Evolutionary conservation across 1,284 basidiomycete genomes (phyloP).

Genomic region (Schizopora paradoxa): DNA sequence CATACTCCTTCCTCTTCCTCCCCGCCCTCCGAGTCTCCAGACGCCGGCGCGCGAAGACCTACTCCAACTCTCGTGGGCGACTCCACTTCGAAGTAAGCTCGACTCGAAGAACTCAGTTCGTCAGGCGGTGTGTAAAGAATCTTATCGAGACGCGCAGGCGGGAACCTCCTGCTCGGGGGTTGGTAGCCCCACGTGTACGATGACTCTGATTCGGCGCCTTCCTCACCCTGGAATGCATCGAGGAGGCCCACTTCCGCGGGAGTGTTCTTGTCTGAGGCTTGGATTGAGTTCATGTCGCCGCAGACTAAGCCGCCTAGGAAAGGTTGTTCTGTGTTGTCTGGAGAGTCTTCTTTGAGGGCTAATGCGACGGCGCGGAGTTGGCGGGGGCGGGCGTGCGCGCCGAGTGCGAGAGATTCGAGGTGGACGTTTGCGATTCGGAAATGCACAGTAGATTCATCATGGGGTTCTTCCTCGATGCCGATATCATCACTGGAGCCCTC

Average conservation of each 20-base stretch:
- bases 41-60: constrained; percentile 39
- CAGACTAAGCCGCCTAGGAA: constrained; percentile 53
- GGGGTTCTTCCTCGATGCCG: no score
- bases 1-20: constrained; percentile 42
- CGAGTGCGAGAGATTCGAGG: constrained; percentile 52
- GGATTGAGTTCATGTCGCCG: constrained; percentile 68
- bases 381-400: constrained; percentile 38
- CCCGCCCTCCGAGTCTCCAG: no score
- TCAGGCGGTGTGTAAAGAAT: constrained; percentile 54
- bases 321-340: no score
- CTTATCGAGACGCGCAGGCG: constrained; percentile 55
- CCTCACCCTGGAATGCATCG: constrained; percentile 47
- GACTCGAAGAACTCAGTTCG: no score
- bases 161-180: constrained; percentile 36
- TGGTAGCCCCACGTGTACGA: constrained; percentile 68
- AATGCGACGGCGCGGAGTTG: constrained; percentile 50
- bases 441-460: constrained; percentile 31
- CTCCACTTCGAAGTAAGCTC: no score
- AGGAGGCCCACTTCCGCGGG: constrained; percentile 40
- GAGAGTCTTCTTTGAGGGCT: constrained; percentile 41
- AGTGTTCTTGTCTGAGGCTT: constrained; percentile 36
- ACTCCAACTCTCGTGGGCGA: constrained; percentile 50
- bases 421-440: constrained; percentile 65
- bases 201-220: constrained; percentile 34
- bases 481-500: no score